These are phyloP conservation scores for Phaeotremella skinneri DNA, from an alignment of 768 basidiomycete species.

Conservation along the genomic window DNA sequence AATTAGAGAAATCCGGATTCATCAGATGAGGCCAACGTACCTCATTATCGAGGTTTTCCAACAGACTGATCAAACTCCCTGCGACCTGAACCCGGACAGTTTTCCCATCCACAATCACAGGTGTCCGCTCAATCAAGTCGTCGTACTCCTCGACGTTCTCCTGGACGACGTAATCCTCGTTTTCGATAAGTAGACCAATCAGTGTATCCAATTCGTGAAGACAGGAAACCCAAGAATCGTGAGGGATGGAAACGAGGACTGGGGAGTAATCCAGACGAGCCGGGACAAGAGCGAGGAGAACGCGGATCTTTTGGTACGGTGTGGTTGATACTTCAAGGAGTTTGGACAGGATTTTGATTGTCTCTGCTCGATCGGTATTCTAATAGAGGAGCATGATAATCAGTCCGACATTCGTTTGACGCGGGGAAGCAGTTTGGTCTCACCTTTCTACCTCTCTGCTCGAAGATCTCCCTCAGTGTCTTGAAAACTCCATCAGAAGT, in stretches of 20 bases:
- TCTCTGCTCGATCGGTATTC: conserved; percentile 95
- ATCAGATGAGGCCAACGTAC: conserved; percentile 22
- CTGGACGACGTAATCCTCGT: conserved; percentile 69
- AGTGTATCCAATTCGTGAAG: conserved; percentile 86
- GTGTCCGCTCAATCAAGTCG: conserved; percentile 77
- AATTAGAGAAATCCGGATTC: background rate
- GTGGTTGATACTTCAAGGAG: conserved; percentile 81
- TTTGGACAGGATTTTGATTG: conserved; percentile 85
- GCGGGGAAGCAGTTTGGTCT: conserved; percentile 18
- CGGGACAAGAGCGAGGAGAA: conserved; percentile 87
- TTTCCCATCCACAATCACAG: conserved; percentile 60
- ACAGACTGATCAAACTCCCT: conserved; percentile 91
- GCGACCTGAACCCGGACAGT: conserved; percentile 70
- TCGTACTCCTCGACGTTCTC: conserved; percentile 91
- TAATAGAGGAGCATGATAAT: conserved; percentile 46
- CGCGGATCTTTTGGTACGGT: conserved; percentile 87
- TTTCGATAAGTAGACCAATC: conserved; percentile 69
- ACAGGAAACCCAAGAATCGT: conserved; percentile 84
- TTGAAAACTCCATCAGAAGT: conserved; percentile 78
- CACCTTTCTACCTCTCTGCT: conserved; percentile 95
- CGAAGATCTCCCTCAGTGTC: conserved; percentile 82
- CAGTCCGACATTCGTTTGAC: background rate
- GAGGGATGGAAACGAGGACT: conserved; percentile 79
- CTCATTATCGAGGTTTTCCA: conserved; percentile 95
- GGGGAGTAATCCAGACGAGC: conserved; percentile 92